Conservation (phyloP, 805 yeast genomes). For the Candida fluviatilis region DNA sequence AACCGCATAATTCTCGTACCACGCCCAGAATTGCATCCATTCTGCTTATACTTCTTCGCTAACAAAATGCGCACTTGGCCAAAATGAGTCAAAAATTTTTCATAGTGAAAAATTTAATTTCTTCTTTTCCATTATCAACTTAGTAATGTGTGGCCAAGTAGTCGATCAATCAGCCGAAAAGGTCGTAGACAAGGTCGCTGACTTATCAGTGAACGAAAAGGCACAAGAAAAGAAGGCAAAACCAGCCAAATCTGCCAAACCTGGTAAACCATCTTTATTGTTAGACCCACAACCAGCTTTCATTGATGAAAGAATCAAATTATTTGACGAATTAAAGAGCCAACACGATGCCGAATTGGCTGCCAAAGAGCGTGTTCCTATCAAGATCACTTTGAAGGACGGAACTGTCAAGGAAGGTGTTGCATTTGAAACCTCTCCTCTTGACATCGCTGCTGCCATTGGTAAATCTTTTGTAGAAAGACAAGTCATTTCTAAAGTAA, state of each 20-base stretch:
- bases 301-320: slow-evolving; percentile 69
- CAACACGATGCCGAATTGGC: slow-evolving; percentile 73
- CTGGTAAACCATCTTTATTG: slow-evolving; percentile 30
- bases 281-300: slow-evolving; percentile 81
- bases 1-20: too few species aligned
- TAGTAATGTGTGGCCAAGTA: slow-evolving; percentile 20
- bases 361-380: slow-evolving; percentile 50
- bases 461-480: slow-evolving; percentile 86
- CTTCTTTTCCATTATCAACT: background rate
- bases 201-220: slow-evolving; percentile 37
- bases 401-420: slow-evolving; percentile 76
- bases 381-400: slow-evolving; percentile 81
- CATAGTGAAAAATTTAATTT: background rate
- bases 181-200: slow-evolving; percentile 40
- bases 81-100: slow-evolving; percentile 2
- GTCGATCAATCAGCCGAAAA: slow-evolving; percentile 44
- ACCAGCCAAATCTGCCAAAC: slow-evolving; percentile 39
- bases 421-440: slow-evolving; percentile 87
- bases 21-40: too few species aligned
- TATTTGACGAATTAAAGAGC: slow-evolving; percentile 77
- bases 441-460: slow-evolving; percentile 77
- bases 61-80: background rate
- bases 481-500: slow-evolving; percentile 85
- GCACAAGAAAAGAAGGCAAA: slow-evolving; percentile 13
- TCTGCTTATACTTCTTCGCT: too few species aligned